Conservation (phyloP, 805 yeast species). For the Nakazawaea wyomingensis region DNA sequence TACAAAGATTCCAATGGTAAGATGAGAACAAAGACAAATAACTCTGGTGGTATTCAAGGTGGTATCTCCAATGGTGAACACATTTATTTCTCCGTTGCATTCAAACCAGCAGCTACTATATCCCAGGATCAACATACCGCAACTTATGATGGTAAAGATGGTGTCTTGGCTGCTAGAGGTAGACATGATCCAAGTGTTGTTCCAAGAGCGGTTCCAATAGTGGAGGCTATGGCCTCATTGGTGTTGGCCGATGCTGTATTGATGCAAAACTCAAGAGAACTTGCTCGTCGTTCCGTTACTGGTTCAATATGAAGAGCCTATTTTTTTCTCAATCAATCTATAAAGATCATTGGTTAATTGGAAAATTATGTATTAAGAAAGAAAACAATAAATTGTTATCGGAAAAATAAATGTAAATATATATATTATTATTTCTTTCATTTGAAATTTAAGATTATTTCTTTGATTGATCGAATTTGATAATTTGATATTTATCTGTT, state of each 20-base stretch:
- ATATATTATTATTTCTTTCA: too few relatives aligned
- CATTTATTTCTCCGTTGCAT: conserved; percentile 91
- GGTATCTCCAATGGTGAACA: conserved; percentile 96
- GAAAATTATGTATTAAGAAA: too few relatives aligned
- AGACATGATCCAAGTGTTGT: conserved; percentile 99
- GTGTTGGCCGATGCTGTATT: conserved; percentile 82
- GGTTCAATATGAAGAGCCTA: too few relatives aligned
- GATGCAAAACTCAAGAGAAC: conserved; percentile 82
- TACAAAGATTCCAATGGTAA: conserved; percentile 53
- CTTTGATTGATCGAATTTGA: too few relatives aligned
- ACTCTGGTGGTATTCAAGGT: conserved; percentile 97
- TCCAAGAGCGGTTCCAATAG: conserved; percentile 97
- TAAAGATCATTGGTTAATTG: too few relatives aligned
- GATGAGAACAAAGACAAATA: conserved; percentile 83
- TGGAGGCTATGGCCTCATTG: conserved; percentile 97
- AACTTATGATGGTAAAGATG: conserved; percentile 82
- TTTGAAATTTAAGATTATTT: too few relatives aligned
- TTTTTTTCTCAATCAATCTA: too few relatives aligned
- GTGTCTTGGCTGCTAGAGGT: conserved; percentile 91
- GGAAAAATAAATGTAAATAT: too few relatives aligned
- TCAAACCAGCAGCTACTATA: conserved; percentile 97
- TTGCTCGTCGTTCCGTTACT: too few relatives aligned
- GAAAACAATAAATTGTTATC: too few relatives aligned
- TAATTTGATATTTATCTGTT: too few relatives aligned
- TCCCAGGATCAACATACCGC: conserved; percentile 88